Percentiles rank a stretch among this genome's conserved stretches.
Conservation (phyloP, 1,139 yeast species). For the Saccharomyces hybrid region DNA sequence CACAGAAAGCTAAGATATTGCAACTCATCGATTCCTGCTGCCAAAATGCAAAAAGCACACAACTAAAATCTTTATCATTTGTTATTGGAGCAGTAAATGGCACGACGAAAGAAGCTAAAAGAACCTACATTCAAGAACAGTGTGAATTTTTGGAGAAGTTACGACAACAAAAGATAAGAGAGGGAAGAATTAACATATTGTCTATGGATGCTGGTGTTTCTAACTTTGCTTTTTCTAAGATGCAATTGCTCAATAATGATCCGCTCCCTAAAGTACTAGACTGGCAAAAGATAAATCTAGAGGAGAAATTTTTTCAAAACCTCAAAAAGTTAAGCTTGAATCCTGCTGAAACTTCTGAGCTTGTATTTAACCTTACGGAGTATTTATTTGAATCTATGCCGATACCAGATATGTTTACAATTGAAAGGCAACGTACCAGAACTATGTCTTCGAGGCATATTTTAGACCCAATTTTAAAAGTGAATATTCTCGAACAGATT, state of each 20-base stretch:
- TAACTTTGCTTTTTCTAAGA: slow-evolving; percentile 35
- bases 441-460: slow-evolving; percentile 40
- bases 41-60: slow-evolving; percentile 12
- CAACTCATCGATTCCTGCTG: slow-evolving; percentile 19
- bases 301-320: slow-evolving; percentile 26
- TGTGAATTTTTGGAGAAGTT: slow-evolving; percentile 9
- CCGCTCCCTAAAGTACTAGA: slow-evolving; percentile 32
- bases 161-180: slow-evolving; percentile 7
- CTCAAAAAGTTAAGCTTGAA: slow-evolving; percentile 8
- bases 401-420: slow-evolving; percentile 37
- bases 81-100: slow-evolving; percentile 19
- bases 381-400: slow-evolving; percentile 8
- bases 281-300: slow-evolving; percentile 41
- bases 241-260: slow-evolving; percentile 20
- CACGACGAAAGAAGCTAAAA: slow-evolving; percentile 13
- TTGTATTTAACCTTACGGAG: slow-evolving; percentile 14
- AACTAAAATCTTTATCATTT: slow-evolving; percentile 17
- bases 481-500: slow-evolving; percentile 48
- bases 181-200: slow-evolving; percentile 22
- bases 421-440: slow-evolving; percentile 52
- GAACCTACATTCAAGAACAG: slow-evolving; percentile 13
- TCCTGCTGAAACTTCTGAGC: slow-evolving; percentile 20
- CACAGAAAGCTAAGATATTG: slow-evolving; percentile 20
- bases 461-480: slow-evolving; percentile 44
- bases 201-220: slow-evolving; percentile 41